phyloP scores from a whole-genome alignment of 2,329 filamentous ascomycete genomes.

The Calonectria henricotiae region DNA sequence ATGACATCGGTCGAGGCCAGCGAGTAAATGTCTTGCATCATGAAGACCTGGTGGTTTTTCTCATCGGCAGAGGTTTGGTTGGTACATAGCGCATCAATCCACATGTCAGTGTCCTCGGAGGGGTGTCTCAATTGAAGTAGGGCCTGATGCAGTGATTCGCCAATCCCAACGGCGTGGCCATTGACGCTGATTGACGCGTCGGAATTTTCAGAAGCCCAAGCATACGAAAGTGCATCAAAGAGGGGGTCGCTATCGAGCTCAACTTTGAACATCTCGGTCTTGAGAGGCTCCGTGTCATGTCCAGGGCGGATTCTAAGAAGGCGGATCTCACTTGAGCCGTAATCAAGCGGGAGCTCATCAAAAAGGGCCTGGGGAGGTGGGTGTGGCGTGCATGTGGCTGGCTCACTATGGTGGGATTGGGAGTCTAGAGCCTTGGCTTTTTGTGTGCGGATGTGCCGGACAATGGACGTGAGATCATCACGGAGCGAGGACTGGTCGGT shows the following conservation, averaged over 20 bases:
- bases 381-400: neutral
- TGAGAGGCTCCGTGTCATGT: neutral
- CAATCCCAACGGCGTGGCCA: neutral
- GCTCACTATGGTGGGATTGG: neutral
- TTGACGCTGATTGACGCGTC: neutral
- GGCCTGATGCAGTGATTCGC: neutral
- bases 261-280: neutral
- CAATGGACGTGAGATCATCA: constrained; percentile 3
- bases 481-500: neutral
- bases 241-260: neutral
- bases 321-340: neutral
- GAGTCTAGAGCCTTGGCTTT: neutral
- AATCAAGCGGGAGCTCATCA: neutral
- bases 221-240: neutral
- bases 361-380: neutral
- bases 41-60: neutral
- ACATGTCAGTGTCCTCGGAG: neutral
- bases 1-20: neutral
- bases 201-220: neutral
- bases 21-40: neutral
- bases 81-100: neutral
- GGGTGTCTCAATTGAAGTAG: neutral
- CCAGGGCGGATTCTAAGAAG: neutral
- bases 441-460: neutral
- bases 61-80: neutral